Evolutionary conservation across 805 yeast genomes (phyloP), one percentile per base, ranked within the genome.

Genomic region (Candida hungchunana): DNA sequence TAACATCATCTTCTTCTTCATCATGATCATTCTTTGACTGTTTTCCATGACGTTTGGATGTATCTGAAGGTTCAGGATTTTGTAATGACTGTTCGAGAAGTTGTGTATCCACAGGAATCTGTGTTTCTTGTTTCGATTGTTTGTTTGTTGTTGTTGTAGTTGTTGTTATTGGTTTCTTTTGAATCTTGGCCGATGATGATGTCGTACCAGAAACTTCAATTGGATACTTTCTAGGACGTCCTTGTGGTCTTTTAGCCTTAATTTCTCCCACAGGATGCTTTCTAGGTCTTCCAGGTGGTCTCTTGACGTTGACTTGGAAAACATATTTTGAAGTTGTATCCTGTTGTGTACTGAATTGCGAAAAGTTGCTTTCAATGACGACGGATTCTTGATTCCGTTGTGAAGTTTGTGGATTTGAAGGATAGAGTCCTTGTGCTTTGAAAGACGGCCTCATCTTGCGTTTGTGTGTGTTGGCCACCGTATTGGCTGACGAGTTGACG

Each of bases 281-380:
- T 44, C 75, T 57, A 2, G 77, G 77, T 44, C 77, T 57, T 11
- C 77, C 77, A 26, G 75, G 57, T 39, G 53, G 64, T 59, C 55
- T 69, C 66, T 48, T 71, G 13, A 51, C 33, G 16, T 46, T 42
- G 28, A 40, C 22, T 21, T 52, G 55, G 26, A 51, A 48, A 0
- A 43, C 31, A 25, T 47, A 51, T 28, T 43, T 44, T 11, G 31
- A 13, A 12, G 33, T 26, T 18, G 27, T 31, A 20, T 51, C 51
- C 8, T 25, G 15, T 6, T 31, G 29, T 12, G 33, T 31, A 17
- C n/a, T n/a, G n/a, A n/a, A n/a, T n/a, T n/a, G n/a, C n/a, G n/a
- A n/a, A n/a, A n/a, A n/a, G n/a, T n/a, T n/a, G n/a, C n/a, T n/a
- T 18, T 52, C 57, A 10, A 53, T 46, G 18, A 50, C 34, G 13